Conservation (phyloP, 2,329 filamentous ascomycete genomes). For the Sclerotinia trifoliorum region DNA sequence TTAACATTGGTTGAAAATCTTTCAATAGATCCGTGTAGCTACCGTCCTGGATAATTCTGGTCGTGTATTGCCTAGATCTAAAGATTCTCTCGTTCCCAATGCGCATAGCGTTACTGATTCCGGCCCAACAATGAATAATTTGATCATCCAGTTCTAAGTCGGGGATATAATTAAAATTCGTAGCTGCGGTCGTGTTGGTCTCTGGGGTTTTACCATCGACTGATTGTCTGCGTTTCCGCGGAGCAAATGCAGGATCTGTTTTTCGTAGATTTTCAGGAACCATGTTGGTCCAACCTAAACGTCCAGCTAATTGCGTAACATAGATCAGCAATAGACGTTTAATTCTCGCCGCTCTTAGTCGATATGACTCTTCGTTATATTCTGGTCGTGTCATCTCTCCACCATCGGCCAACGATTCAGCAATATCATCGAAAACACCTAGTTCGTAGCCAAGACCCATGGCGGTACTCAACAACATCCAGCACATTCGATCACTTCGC, state of each 20-base stretch:
- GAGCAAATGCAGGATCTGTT: conserved; percentile 55
- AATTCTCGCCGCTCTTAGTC: conserved; percentile 75
- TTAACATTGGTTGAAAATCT: conserved; percentile 75
- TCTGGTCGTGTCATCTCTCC: conserved; percentile 60
- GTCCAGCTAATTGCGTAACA: conserved; percentile 87
- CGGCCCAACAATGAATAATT: conserved; percentile 86
- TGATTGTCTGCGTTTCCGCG: conserved; percentile 43
- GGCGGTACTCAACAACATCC: conserved; percentile 93
- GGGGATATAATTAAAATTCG: conserved; percentile 63
- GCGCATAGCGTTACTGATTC: conserved; percentile 90
- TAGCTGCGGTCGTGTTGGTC: conserved; percentile 56
- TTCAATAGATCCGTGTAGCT: conserved; percentile 79
- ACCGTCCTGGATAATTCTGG: conserved; percentile 82
- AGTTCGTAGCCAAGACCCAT: conserved; percentile 90
- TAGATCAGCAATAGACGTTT: conserved; percentile 87
- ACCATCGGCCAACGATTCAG: conserved; percentile 61
- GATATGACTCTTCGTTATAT: conserved; percentile 73
- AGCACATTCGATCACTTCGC: conserved; percentile 93
- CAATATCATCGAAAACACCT: conserved; percentile 90
- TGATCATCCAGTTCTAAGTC: conserved; percentile 66
- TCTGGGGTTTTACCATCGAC: conserved; percentile 59
- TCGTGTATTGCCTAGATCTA: conserved; percentile 80
- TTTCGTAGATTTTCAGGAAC: conserved; percentile 67
- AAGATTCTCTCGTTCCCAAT: conserved; percentile 87
- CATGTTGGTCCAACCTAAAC: conserved; percentile 92